Conservation (phyloP, 2,329 filamentous ascomycete species). For the Pestalotiopsis sp. region DNA sequence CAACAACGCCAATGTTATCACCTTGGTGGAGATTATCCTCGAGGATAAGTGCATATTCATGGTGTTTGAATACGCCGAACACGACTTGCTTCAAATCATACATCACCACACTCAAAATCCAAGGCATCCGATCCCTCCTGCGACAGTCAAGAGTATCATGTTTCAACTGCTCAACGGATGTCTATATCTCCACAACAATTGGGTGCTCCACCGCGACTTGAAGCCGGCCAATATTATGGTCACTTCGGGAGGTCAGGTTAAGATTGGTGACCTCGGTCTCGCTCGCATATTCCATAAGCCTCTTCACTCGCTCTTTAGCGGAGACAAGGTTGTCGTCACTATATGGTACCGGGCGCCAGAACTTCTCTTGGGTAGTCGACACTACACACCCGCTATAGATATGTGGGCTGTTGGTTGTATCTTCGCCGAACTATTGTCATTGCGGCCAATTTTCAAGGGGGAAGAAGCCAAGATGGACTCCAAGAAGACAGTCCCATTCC, state of each 20-base stretch:
- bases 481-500: conserved; percentile 96
- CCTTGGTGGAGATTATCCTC: conserved; percentile 90
- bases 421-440: conserved; percentile 87
- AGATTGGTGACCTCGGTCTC: conserved; percentile 91
- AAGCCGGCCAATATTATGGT: conserved; percentile 99
- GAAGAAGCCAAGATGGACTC: conserved; percentile 99
- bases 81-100: conserved; percentile 96
- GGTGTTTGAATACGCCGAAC: conserved; percentile 98
- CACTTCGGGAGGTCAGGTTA: conserved; percentile 84
- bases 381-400: conserved; percentile 96
- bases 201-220: conserved; percentile 94
- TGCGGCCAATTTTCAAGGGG: conserved; percentile 96
- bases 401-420: conserved; percentile 98
- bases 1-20: conserved; percentile 84
- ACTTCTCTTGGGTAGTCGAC: conserved; percentile 85
- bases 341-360: conserved; percentile 99
- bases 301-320: conserved; percentile 84
- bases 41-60: conserved; percentile 99
- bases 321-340: conserved; percentile 97
- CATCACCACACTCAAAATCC: conserved; percentile 94
- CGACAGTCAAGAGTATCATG: conserved; percentile 90
- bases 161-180: conserved; percentile 95
- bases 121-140: conserved; percentile 82
- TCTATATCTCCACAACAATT: conserved; percentile 92
- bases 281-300: conserved; percentile 94